A percentile compares a stretch with the other conserved stretches of the same genome.
Conservation (phyloP, 2,329 filamentous ascomycete genomes). For the Penicillium oxalicum region DNA sequence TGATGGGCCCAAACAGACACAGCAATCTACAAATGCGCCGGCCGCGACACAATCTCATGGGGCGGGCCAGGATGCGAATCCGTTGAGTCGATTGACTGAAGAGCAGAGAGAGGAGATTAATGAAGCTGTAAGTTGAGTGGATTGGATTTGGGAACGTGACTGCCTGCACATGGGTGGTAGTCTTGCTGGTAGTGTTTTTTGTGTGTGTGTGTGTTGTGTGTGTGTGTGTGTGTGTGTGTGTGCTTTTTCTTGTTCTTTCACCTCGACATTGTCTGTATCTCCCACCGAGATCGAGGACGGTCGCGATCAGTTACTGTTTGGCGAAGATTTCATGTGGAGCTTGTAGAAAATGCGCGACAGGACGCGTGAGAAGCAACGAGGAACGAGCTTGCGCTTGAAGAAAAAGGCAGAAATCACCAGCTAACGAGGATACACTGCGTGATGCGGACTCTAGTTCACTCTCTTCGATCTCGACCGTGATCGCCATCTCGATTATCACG, state of each 20-base stretch:
- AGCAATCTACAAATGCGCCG: constrained; percentile 30
- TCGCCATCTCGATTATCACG: constrained; percentile 90
- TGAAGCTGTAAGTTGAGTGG: constrained; percentile 62
- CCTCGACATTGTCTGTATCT: neutral
- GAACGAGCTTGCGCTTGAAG: neutral
- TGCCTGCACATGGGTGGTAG: too few species aligned
- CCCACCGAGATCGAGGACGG: too few species aligned
- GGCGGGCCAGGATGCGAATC: constrained; percentile 44
- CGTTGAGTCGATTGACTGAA: constrained; percentile 61
- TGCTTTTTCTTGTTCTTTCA: neutral
- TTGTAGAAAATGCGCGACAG: too few species aligned
- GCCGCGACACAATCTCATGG: constrained; percentile 38
- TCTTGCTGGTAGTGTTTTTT: too few species aligned
- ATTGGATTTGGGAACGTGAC: too few species aligned
- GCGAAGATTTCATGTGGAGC: too few species aligned
- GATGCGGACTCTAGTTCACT: constrained; percentile 59
- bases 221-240: neutral
- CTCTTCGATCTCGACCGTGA: constrained; percentile 98
- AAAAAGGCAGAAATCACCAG: constrained; percentile 3
- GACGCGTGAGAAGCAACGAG: neutral
- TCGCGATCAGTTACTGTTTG: too few species aligned
- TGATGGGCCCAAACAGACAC: constrained; percentile 25
- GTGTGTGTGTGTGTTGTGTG: neutral
- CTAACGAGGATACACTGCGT: neutral
- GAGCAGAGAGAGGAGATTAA: constrained; percentile 91